Base-by-base conservation (phyloP, 2,329 filamentous ascomycete genomes). In the Penicillium sp. region DNA sequence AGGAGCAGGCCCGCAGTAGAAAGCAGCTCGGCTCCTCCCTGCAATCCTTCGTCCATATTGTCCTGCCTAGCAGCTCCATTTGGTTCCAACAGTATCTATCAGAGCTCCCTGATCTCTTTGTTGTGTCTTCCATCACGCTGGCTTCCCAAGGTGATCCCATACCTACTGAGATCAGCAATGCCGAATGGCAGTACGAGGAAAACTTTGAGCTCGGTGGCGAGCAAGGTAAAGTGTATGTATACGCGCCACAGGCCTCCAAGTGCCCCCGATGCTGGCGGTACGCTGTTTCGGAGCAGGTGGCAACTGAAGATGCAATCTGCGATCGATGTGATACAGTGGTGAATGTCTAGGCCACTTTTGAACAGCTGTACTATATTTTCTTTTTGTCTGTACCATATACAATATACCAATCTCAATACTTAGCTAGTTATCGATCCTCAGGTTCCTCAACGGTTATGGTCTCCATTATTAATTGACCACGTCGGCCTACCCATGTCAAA, bases 181-280 rank as follows among this genome's bases (percentile, higher is more conserved):
- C 67, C 6, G 62, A 68, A 35, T 77, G 73, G 76, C 66, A 66
- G 12, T 75, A 75, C 50, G 62, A 66, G 36, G 66, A 68, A 11
- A 64, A 69, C n/a, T 72, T 77, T 39, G 66, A 72, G 35, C 55
- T 73, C 0, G 60, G 58, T 47, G 69, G 65, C 13, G 50, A 55
- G 5, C 62, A 60, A 44, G 72, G 69, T 2, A 64, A 49, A 2
- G 70, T 68, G 4, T 64, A 70, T 62, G 67, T 75, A 16, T 74
- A 75, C 55, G 66, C 77, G 9, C 77, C 83, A 0, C 67, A 67
- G 12, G 69, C 73, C 11, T 72, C 77, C 39, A 99, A 97, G 69
- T 99, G 93, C 67, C 78, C 81, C 0, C 78, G 93, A 42, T 99
- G 93, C 72, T 99, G 93, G 93, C 82, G 87, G 54, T 95, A 89